Evolutionary conservation across 2,329 filamentous ascomycete species (phyloP).

Genomic region (Fusarium oxysporum): DNA sequence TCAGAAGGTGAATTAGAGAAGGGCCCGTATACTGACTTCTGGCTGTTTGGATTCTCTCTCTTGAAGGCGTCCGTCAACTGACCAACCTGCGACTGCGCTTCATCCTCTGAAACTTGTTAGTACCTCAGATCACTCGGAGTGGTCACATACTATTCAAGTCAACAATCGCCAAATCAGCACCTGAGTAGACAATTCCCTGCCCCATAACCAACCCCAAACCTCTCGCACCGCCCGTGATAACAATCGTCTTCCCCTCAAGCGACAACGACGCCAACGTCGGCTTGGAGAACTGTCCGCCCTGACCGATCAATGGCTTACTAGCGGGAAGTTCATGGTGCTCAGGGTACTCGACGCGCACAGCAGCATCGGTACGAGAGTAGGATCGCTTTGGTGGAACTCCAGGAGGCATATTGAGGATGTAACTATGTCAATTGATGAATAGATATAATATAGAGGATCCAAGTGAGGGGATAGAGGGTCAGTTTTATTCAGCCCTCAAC

Average conservation of each 20-base stretch:
- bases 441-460: background rate
- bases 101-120: conserved; percentile 70
- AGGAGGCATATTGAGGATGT: conserved; percentile 15
- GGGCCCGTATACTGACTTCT: conserved; percentile 60
- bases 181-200: conserved; percentile 88
- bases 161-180: conserved; percentile 89
- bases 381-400: conserved; percentile 32
- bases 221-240: conserved; percentile 90
- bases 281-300: conserved; percentile 83
- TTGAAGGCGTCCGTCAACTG: conserved; percentile 80
- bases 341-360: conserved; percentile 82
- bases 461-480: background rate
- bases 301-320: conserved; percentile 76
- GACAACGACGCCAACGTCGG: conserved; percentile 87
- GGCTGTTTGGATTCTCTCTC: conserved; percentile 79
- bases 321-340: conserved; percentile 77
- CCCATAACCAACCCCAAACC: conserved; percentile 93
- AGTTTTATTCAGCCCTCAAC: conserved; percentile 3
- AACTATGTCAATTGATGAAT: background rate
- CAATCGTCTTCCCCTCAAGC: conserved; percentile 81
- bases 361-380: conserved; percentile 83
- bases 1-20: background rate
- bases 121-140: background rate
- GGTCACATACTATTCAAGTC: conserved; percentile 83
- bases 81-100: conserved; percentile 80